Base-by-base conservation (phyloP, 129 eudicot genomes). In the Tagetes patula region DNA sequence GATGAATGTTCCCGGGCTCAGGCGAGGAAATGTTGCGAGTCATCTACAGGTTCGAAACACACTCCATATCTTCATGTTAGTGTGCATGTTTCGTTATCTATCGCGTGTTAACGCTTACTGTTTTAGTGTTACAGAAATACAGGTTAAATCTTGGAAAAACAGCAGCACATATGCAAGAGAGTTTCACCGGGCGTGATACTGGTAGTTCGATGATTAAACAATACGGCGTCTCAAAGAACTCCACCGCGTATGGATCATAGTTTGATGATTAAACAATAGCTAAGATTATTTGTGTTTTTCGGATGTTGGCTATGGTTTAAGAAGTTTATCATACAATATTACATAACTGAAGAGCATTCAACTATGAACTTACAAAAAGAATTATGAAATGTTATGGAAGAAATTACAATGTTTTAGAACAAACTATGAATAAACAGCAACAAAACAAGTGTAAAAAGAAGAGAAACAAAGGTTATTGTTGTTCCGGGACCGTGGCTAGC, bases 1-100 rank as follows among this genome's bases (percentile, higher is more conserved):
- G 9, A 87, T 85, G 87, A 80, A 83, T 38, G 89, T 85, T 7
- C 86, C 87, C 0, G 87, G 83, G 43, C 74, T 87, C 47, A 77
- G 73, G 30, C 76, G 85, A 65, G 85, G 85, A 62, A 79, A 87
- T 52, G 85, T 87, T 14, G 95, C 95, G 31, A 88, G 90, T 74
- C 90, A 88, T 88, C 47, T 85, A 63, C 90, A 87, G 93, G 93
- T 85, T 71, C 72, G 54, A 31, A n/a, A 42, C 2, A 0, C 70
- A 31, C 49, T 55, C 30, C 5, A n/a, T 33, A 5, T 30, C 0
- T 5, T 67, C 40, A 5, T 75, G 38, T 39, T 12, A 41, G 1
- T 33, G 43, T 32, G 42, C 5, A 58, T 8, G 40, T 58, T 67
- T 76, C 3, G 45, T 30, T 56, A 34, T 1, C 56, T 40, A 5